These are phyloP conservation scores for Saitozyma podzolica DNA, from an alignment of 768 basidiomycete species.

Conservation along the genomic window DNA sequence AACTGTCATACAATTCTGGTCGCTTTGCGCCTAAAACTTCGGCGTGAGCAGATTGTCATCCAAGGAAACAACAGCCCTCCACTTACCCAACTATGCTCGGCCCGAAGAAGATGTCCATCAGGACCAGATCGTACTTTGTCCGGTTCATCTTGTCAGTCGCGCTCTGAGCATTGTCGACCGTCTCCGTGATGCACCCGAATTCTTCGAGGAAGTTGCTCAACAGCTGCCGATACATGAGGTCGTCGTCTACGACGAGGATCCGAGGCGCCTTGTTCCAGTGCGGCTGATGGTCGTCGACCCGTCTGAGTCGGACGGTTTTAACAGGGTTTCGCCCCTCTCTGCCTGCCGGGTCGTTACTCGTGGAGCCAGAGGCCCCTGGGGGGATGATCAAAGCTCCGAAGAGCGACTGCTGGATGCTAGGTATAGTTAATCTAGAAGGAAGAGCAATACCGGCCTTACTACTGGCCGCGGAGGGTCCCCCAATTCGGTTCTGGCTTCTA, in stretches of 20 bases:
- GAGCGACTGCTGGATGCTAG: constrained; percentile 22
- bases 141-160: constrained; percentile 96
- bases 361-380: background rate
- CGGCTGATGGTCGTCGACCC: constrained; percentile 24
- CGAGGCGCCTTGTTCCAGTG: constrained; percentile 62
- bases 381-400: constrained; percentile 27
- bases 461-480: background rate
- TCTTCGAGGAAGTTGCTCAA: constrained; percentile 92
- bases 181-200: constrained; percentile 90
- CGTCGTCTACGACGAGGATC: constrained; percentile 92
- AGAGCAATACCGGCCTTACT: too few relatives aligned
- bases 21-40: constrained; percentile 56
- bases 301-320: constrained; percentile 11
- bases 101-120: constrained; percentile 94
- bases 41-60: constrained; percentile 54
- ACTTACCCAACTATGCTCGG: constrained; percentile 54
- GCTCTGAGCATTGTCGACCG: constrained; percentile 86
- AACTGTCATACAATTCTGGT: constrained; percentile 93
- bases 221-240: constrained; percentile 82
- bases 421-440: too few relatives aligned
- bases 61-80: constrained; percentile 1
- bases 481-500: background rate
- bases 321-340: too few relatives aligned
- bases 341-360: too few relatives aligned
- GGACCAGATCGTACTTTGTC: constrained; percentile 90